Percentiles rank a stretch among this genome's conserved stretches.
phyloP scores from a whole-genome alignment of 129 eudicot species.

The Helianthus annuus region HanXRQr2.0-SUNRISE NC_035444.2:75181173-75181672 shows the following conservation, averaged over 20 bases:
- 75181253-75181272: slow-evolving; percentile 3
- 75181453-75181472: slow-evolving; percentile 47
- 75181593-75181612: slow-evolving; percentile 45
- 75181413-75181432: slow-evolving; percentile 72
- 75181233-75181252: not conserved
- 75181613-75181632: slow-evolving; percentile 52
- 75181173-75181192: slow-evolving; percentile 78
- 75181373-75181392: slow-evolving; percentile 73
- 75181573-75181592: slow-evolving; percentile 37
- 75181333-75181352: not conserved
- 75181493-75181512: slow-evolving; percentile 44
- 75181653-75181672: slow-evolving; percentile 52
- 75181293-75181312: slow-evolving; percentile 5
- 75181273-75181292: slow-evolving; percentile 1
- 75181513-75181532: slow-evolving; percentile 58
- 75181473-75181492: slow-evolving; percentile 30
- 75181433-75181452: slow-evolving; percentile 77
- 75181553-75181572: slow-evolving; percentile 57
- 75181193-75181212: slow-evolving; percentile 32
- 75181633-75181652: slow-evolving; percentile 56
- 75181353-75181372: slow-evolving; percentile 12
- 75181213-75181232: not conserved
- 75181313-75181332: not conserved
- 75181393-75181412: slow-evolving; percentile 74
- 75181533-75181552: slow-evolving; percentile 58